These are phyloP conservation scores for Lentinula sp. DNA, from an alignment of 768 basidiomycete species.

Conservation along the genomic window DNA sequence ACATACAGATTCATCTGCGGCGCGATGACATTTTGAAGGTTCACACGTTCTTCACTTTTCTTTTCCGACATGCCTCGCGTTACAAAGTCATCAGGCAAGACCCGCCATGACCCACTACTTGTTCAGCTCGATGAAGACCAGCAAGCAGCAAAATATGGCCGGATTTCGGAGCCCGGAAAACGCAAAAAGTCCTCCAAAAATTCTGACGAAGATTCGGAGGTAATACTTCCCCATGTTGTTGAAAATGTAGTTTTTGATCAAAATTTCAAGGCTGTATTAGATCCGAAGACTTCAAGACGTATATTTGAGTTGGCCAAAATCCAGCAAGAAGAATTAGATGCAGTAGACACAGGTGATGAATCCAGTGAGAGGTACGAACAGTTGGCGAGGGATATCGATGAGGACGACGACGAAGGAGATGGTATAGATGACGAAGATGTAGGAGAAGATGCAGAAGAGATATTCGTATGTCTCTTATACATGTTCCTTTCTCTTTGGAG, in stretches of 20 bases:
- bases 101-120: conserved; percentile 83
- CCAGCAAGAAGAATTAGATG: conserved; percentile 86
- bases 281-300: conserved; percentile 75
- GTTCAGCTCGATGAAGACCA: conserved; percentile 82
- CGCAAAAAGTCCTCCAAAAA: conserved; percentile 55
- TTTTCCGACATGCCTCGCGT: conserved; percentile 55
- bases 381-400: conserved; percentile 27
- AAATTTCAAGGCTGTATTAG: conserved; percentile 53
- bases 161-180: conserved; percentile 67
- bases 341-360: conserved; percentile 47
- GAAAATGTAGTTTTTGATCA: background rate
- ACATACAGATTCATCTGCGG: background rate
- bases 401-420: conserved; percentile 36
- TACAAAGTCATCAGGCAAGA: conserved; percentile 44
- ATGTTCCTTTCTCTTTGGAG: background rate
- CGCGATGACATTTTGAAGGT: background rate
- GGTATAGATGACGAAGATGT: conserved; percentile 28
- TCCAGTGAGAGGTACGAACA: conserved; percentile 45
- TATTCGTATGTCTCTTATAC: conserved; percentile 40
- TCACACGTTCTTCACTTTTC: conserved; percentile 9
- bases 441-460: conserved; percentile 50
- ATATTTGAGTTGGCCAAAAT: conserved; percentile 91
- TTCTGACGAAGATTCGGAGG: conserved; percentile 50
- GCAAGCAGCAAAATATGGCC: conserved; percentile 69
- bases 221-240: conserved; percentile 22